phyloP scores from a whole-genome alignment of 2,329 filamentous ascomycete genomes.

The Chaetomium sp. region DNA sequence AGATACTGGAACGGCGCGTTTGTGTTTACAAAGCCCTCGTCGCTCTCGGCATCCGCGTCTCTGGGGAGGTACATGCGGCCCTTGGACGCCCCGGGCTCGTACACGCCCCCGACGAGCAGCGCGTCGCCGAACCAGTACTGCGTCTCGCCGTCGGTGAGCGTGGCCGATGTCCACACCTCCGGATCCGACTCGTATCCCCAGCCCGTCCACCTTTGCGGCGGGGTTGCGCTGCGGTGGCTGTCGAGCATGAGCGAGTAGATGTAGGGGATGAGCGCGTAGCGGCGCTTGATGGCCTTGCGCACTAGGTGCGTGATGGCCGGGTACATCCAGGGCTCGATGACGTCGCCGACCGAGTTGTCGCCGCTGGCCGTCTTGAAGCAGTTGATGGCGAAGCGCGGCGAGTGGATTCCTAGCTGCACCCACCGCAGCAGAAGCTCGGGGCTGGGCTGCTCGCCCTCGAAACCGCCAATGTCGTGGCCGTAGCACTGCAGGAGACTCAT shows the following conservation, averaged over 20 bases:
- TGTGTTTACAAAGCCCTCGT: constrained; percentile 16
- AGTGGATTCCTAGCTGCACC: constrained; percentile 20
- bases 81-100: constrained; percentile 13
- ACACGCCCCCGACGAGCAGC: constrained; percentile 14
- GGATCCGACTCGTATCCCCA: constrained; percentile 18
- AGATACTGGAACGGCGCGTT: constrained; percentile 18
- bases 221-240: constrained; percentile 12
- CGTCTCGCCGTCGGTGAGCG: constrained; percentile 18
- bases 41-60: not conserved
- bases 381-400: constrained; percentile 21
- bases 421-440: constrained; percentile 16
- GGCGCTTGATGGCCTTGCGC: constrained; percentile 18
- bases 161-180: constrained; percentile 11
- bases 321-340: constrained; percentile 21
- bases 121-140: constrained; percentile 21
- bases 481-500: constrained; percentile 15
- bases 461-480: constrained; percentile 18
- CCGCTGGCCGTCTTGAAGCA: constrained; percentile 16
- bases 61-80: constrained; percentile 11
- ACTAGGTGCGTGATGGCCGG: constrained; percentile 14
- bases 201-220: constrained; percentile 15
- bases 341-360: constrained; percentile 19
- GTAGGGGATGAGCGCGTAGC: constrained; percentile 16
- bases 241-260: constrained; percentile 18
- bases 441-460: constrained; percentile 16